Base-by-base conservation (phyloP, 2,329 filamentous ascomycete species). In the Remersonia thermophila region DNA sequence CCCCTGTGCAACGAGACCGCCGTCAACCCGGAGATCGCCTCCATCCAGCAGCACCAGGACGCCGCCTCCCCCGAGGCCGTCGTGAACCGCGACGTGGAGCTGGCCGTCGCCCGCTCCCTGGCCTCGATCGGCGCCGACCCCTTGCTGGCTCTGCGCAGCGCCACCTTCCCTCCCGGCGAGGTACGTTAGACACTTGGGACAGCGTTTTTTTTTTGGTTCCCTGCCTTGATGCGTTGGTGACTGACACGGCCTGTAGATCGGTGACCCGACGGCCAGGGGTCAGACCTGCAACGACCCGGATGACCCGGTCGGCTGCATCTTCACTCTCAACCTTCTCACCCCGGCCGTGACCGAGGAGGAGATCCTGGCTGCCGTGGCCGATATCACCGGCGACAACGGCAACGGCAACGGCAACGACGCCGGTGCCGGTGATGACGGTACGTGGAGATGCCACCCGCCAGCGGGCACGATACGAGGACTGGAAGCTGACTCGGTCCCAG, bases 11-110 rank as follows among this genome's bases (percentile, higher is more conserved):
- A 56, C 56, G 53, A 73, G 49, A 61, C 56, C 28, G 71, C 77
- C 12, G 61, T 63, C 39, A 82, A 82, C 57, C 66, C 76, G 3
- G 76, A 81, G 59, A 78, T 82, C 48, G 69, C 65, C 18, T 73
- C 73, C 30, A 53, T 82, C 40, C 58, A 63, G 36, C 74, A 79
- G 56, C 77, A 81, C 56, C 76, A 82, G 57, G 77, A 82, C 52
- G 74, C 77, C 18, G 77, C 77, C 14, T 71, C 71, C 1, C 51
- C 63, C 3, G 67, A 66, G 29, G 71, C 75, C 10, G 64, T 66
- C 11, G 58, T 62, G 32, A 81, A 81, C 63, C 78, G 77, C 60
- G 60, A 62, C 26, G 70, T 80, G 45, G 66, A 71, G 32, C 60
- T 77, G 6, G 66, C 65, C 30, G 60, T 80, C 3, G 76, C 77